Evolutionary conservation across 164 flowering plant species (phyloP), one percentile per base, ranked within the genome.

Genomic region (Saururus chinensis): DNA sequence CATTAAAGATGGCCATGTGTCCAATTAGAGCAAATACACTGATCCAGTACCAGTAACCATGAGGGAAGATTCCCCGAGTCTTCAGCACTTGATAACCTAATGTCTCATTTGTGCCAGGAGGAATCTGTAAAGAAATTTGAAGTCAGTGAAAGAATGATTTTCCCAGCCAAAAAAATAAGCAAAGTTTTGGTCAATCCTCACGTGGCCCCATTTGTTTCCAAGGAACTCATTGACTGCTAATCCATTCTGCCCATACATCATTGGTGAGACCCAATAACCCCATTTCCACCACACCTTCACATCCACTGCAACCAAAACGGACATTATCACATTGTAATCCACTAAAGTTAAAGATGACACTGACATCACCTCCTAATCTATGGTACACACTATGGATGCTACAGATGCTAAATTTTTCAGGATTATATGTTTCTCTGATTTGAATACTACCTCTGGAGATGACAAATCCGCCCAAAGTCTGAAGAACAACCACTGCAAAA

Each of bases 231-330:
- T 81, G 3, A 65, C 80, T 8, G 67, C 59, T 6, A 81, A 54
- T 17, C 80, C 81, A 62, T 78, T 81, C 68, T 78, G 84, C 19
- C 69, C 84, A 54, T 84, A 81, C 76, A 73, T 80, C 79, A 83
- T 13, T 21, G 89, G 89, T 6, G 89, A 84, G 25, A 53, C 21
- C 85, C 85, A 85, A 69, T 72, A 82, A 40, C 73, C 84, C 88
- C 88, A 84, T 54, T 66, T 77, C 87, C 88, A 84, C 85, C 85
- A 81, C 52, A 72, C 70, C 67, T 80, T 80, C 19, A 84, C 68
- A 59, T 66, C 23, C 7, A 24, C 76, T 73, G 67, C 8, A 56
- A 19, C 12, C 37, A 42, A 65, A 66, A 7, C 14, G 21, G 19
- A 55, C 12, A 41, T 8, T 41, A 14, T 53, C 9, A 11, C 17